Conservation (phyloP, 2,329 filamentous ascomycete species). For the Hymenoscyphus repandus region DNA sequence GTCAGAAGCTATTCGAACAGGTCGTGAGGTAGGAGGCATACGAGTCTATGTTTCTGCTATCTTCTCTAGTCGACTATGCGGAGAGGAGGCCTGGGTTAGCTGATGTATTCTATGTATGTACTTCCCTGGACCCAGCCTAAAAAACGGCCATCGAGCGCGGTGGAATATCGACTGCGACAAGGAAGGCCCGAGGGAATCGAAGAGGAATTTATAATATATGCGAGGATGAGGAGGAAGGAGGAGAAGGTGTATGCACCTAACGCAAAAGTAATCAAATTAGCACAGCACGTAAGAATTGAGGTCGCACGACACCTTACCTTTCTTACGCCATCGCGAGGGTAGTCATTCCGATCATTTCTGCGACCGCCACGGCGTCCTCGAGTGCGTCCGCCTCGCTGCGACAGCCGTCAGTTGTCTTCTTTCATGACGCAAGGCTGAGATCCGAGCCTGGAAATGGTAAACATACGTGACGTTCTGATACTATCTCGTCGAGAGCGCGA, state of each 20-base stretch:
- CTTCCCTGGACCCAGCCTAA: constrained; percentile 31
- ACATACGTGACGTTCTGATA: constrained; percentile 53
- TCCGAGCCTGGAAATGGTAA: constrained; percentile 4
- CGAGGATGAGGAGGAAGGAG: constrained; percentile 30
- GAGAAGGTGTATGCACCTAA: constrained; percentile 34
- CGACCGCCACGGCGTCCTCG: constrained; percentile 29
- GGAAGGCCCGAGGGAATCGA: constrained; percentile 32
- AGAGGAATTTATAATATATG: constrained; percentile 20
- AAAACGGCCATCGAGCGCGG: constrained; percentile 27
- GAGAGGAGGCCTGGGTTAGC: constrained; percentile 40
- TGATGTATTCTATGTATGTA: constrained; percentile 38
- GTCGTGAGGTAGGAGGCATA: constrained; percentile 36
- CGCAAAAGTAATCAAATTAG: constrained; percentile 10
- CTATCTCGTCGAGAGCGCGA: constrained; percentile 59
- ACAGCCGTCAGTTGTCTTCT: constrained; percentile 12
- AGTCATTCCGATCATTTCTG: constrained; percentile 37
- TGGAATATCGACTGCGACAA: constrained; percentile 20
- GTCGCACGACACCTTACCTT: constrained; percentile 55
- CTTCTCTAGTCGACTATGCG: constrained; percentile 56
- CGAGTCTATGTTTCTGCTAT: constrained; percentile 65
- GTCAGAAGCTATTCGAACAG: constrained; percentile 1
- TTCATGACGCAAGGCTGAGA: constrained; percentile 25
- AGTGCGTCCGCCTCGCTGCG: constrained; percentile 27
- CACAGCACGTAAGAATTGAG: neutral
- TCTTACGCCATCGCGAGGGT: constrained; percentile 80